Evolutionary conservation across 2,329 filamentous ascomycete species (phyloP).

Genomic region (Emericellopsis atlantica): DNA sequence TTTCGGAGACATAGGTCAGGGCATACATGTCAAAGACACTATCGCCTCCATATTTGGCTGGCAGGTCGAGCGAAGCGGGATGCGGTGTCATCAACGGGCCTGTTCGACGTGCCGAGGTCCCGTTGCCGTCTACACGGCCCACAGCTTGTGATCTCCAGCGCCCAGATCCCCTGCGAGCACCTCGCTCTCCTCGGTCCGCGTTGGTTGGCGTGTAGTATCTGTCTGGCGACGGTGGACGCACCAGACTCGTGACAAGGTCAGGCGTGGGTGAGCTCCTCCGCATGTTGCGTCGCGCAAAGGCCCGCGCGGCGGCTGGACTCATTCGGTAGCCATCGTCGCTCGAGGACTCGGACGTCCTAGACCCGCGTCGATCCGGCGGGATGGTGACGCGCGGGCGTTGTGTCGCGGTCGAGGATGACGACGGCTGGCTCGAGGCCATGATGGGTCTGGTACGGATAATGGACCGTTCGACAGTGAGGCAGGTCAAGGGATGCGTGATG

Average conservation of each 20-base stretch:
- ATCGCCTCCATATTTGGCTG: conserved; percentile 21
- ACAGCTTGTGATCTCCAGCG: not conserved
- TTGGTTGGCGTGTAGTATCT: conserved; percentile 11
- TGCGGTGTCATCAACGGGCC: conserved; percentile 22
- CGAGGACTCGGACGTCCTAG: conserved; percentile 14
- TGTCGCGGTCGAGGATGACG: not conserved
- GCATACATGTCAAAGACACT: conserved; percentile 30
- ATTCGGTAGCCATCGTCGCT: conserved; percentile 21
- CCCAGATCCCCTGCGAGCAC: not conserved
- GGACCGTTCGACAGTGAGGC: not conserved
- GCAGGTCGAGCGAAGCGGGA: conserved; percentile 24
- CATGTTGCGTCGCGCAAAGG: conserved; percentile 21
- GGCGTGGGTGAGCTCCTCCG: conserved; percentile 21
- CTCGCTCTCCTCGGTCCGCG: not conserved
- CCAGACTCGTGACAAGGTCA: conserved; percentile 25
- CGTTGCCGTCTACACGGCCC: not conserved
- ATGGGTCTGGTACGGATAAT: not conserved
- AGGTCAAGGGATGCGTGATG: not conserved
- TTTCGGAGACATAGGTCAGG: conserved; percentile 27
- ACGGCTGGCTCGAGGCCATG: not conserved
- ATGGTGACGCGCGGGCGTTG: not conserved
- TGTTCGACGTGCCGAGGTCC: conserved; percentile 10
- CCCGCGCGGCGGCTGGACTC: conserved; percentile 19
- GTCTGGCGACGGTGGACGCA: conserved; percentile 24
- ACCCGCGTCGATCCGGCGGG: not conserved